Evolutionary conservation across 345 rosid genomes (phyloP).

Genomic region (Ceriops decandra): DNA sequence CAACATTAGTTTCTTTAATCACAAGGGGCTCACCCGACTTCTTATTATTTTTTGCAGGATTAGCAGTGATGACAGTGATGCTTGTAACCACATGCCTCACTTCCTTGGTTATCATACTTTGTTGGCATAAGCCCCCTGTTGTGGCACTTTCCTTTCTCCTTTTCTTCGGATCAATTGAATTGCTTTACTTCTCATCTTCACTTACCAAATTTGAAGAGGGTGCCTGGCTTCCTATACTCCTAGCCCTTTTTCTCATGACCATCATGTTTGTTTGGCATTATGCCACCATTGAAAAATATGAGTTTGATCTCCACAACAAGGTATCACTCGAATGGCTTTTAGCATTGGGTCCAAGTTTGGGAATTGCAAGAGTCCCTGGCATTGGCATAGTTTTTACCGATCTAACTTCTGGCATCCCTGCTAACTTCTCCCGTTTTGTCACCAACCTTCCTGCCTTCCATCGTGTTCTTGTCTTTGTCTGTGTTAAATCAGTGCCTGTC

Average conservation of each 20-base stretch:
- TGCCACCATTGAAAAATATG: conserved; percentile 85
- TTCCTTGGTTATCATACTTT: conserved; percentile 77
- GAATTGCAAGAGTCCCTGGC: conserved; percentile 89
- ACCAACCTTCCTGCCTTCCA: conserved; percentile 99
- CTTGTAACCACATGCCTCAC: conserved; percentile 96
- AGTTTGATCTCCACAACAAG: conserved; percentile 92
- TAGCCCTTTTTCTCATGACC: conserved; percentile 78
- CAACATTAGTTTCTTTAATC: too few species aligned
- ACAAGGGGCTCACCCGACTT: too few species aligned
- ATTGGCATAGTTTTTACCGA: conserved; percentile 92
- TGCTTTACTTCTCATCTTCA: conserved; percentile 97
- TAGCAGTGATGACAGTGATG: conserved; percentile 99
- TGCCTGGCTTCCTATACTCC: conserved; percentile 99
- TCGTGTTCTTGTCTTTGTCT: conserved; percentile 80
- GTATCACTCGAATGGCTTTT: conserved; percentile 97
- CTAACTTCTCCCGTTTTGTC: conserved; percentile 95
- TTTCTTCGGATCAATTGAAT: conserved; percentile 79
- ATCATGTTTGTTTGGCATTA: conserved; percentile 98
- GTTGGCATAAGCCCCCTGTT: conserved; percentile 88
- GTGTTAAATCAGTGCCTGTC: conserved; percentile 91
- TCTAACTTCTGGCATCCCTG: conserved; percentile 92
- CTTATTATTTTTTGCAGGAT: conserved; percentile 47
- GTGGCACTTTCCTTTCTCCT: conserved; percentile 71
- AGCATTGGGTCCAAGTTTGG: conserved; percentile 87
- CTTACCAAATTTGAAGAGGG: conserved; percentile 94